Evolutionary conservation across 768 basidiomycete species (phyloP).

Genomic region (Ramaria rubella): DNA sequence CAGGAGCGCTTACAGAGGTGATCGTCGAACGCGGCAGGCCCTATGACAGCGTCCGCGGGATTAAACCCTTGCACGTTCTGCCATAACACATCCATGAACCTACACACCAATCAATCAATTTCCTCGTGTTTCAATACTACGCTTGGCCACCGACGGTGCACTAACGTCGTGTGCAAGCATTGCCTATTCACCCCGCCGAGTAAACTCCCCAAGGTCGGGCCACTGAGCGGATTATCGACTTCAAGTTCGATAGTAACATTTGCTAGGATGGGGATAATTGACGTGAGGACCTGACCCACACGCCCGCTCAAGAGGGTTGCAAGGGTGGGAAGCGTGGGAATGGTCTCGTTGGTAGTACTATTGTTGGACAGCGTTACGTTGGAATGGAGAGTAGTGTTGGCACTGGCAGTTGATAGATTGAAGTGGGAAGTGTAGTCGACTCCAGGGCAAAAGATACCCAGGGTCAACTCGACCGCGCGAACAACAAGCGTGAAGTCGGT

Average conservation of each 20-base stretch:
- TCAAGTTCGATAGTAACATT: constrained; percentile 23
- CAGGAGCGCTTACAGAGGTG: constrained; percentile 56
- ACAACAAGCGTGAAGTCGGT: constrained; percentile 62
- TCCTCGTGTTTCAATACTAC: not conserved
- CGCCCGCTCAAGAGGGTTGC: constrained; percentile 1
- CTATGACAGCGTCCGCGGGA: constrained; percentile 59
- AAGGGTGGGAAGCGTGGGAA: constrained; percentile 20
- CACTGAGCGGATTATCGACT: constrained; percentile 21
- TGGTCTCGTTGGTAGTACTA: constrained; percentile 8
- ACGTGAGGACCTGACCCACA: constrained; percentile 2
- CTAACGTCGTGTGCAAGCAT: constrained; percentile 35
- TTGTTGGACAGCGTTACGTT: not conserved
- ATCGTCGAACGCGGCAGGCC: constrained; percentile 71
- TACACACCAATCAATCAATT: constrained; percentile 23
- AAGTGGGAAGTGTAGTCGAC: not conserved
- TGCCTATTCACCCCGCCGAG: constrained; percentile 13
- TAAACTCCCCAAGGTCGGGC: constrained; percentile 17
- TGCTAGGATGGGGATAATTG: not conserved
- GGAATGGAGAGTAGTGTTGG: not conserved
- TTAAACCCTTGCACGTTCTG: constrained; percentile 64
- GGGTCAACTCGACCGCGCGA: constrained; percentile 53
- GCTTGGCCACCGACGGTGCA: not conserved
- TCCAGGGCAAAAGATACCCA: constrained; percentile 40
- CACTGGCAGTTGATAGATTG: not conserved
- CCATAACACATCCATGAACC: constrained; percentile 81